phyloP scores from a whole-genome alignment of 2,329 filamentous ascomycete genomes.

The Rhynchosporium agropyri region DNA sequence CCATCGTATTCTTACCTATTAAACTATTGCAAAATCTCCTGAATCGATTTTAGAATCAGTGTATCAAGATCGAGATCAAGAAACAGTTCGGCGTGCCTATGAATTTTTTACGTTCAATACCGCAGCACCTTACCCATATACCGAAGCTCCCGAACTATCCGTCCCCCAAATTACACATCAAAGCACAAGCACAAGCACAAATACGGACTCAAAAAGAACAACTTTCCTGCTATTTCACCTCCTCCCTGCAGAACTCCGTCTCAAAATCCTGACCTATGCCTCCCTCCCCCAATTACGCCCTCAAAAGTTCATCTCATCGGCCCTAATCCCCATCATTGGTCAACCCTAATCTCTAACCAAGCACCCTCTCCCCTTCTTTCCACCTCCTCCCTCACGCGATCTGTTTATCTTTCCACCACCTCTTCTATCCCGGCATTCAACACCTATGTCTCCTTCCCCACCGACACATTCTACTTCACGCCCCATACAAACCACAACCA shows the following conservation, averaged over 20 bases:
- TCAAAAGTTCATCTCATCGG: background rate
- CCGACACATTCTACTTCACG: slow-evolving; percentile 8
- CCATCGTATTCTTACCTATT: too few relatives aligned
- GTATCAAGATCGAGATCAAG: too few relatives aligned
- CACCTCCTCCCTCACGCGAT: background rate
- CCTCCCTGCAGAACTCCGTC: slow-evolving; percentile 7
- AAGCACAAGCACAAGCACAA: background rate
- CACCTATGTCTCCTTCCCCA: background rate
- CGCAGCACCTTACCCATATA: background rate
- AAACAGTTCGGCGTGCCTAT: too few relatives aligned
- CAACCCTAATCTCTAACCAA: slow-evolving; percentile 7
- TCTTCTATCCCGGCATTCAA: background rate
- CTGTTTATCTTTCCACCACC: background rate
- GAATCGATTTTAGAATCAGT: too few relatives aligned
- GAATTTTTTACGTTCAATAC: too few relatives aligned
- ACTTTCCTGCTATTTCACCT: slow-evolving; percentile 6
- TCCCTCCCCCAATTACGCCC: background rate
- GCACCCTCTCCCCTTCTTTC: background rate
- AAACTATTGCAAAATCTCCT: too few relatives aligned
- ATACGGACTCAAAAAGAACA: background rate
- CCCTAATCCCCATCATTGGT: background rate
- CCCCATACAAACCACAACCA: too few relatives aligned
- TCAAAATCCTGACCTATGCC: background rate
- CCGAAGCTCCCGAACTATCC: background rate
- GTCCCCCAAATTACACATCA: background rate